Base-by-base conservation (phyloP, 2,329 filamentous ascomycete species). In the Magnaporthiopsis incrustans region DNA sequence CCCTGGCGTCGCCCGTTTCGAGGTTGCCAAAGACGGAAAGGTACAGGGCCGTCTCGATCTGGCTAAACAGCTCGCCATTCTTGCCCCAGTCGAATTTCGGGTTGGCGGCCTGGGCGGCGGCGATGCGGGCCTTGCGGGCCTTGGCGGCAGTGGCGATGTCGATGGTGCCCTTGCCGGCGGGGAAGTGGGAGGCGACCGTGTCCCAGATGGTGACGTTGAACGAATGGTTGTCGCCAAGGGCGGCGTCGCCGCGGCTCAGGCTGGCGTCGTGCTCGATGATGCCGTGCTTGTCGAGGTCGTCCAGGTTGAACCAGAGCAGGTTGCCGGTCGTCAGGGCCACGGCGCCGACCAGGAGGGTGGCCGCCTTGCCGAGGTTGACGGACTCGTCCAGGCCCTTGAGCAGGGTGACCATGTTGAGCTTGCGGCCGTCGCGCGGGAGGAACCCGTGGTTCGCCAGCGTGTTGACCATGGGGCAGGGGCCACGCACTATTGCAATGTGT, bases 231-330 rank as follows among this genome's bases (percentile, higher is more conserved):
- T 75, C 72, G 22, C 72, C 73, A 44, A 74, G 73, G 18, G 69
- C 71, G 59, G 71, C 70, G 62, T 75, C 73, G 8, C 74, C 68
- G 18, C 73, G 69, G 3, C 72, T 73, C 62, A 75, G 69, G 32
- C 72, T 74, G 8, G 68, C 68, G 63, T 75, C 73, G 67, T 75
- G 73, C 66, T 75, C 73, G 58, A 75, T 69, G 7, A 73, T 68
- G 60, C 73, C 71, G 66, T 74, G 73, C 56, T 67, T 68, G n/a
- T 73, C 68, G 27, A 70, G 69, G 65, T 74, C 70, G 50, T 69
- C 62, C 26, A 74, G 68, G 61, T 73, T 69, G 66, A 75, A 75
- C 1, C 71, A 73, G n/a, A 71, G 69, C 59, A 73, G 70, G 50
- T 67, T 64, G 33, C 70, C 69, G 7, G 73, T 61, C 22, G 69